phyloP scores from a whole-genome alignment of 306 rosid species.

The Dalbergia cultrata region DNA sequence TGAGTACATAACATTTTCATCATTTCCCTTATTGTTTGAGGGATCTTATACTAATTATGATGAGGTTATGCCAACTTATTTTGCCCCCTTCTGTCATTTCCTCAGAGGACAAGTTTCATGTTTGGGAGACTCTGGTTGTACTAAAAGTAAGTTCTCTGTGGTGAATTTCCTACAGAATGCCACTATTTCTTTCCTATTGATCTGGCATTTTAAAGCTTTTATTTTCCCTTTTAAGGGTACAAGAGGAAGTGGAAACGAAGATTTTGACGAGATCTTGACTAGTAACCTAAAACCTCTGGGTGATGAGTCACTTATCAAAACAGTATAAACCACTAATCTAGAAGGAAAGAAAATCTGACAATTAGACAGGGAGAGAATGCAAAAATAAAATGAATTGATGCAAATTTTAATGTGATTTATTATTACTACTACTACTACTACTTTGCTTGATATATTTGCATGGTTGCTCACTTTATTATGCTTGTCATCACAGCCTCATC shows the following conservation, averaged over 20 bases:
- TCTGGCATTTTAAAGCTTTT: too few relatives aligned
- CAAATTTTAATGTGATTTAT: neutral
- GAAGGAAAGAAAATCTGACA: too few relatives aligned
- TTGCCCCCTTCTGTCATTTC: neutral
- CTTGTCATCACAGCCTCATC: slow-evolving; percentile 41
- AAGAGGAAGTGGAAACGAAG: too few relatives aligned
- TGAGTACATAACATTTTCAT: neutral
- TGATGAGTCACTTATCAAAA: too few relatives aligned
- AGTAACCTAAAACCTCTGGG: too few relatives aligned
- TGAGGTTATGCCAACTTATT: slow-evolving; percentile 40
- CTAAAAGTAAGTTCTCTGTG: slow-evolving; percentile 50
- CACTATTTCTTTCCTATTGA: slow-evolving; percentile 12
- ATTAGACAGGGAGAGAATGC: too few relatives aligned
- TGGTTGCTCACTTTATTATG: neutral
- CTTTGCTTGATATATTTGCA: neutral
- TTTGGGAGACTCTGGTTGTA: slow-evolving; percentile 48
- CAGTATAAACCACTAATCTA: too few relatives aligned
- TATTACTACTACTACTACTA: too few relatives aligned
- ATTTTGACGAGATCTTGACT: too few relatives aligned
- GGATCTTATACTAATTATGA: neutral
- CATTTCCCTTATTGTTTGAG: too few relatives aligned
- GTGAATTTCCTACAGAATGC: slow-evolving; percentile 12
- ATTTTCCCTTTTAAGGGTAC: too few relatives aligned
- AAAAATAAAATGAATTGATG: too few relatives aligned
- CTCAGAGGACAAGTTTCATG: slow-evolving; percentile 61